Evolutionary conservation across 2,329 filamentous ascomycete genomes (phyloP).

Genomic region (Alternaria sp.): DNA sequence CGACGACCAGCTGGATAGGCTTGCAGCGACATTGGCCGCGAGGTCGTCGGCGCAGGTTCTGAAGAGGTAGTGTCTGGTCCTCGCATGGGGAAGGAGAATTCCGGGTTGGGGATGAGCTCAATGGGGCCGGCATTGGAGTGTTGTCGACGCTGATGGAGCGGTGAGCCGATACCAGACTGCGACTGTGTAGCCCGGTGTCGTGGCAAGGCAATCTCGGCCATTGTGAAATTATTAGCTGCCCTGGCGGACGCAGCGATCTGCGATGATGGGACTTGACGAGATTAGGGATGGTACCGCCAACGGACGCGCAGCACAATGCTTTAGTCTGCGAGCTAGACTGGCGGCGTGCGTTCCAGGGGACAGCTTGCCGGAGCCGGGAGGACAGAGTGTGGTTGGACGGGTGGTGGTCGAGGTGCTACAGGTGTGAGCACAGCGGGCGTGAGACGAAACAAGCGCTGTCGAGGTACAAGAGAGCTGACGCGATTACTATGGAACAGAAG

Average conservation of each 20-base stretch:
- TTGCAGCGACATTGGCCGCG: constrained; percentile 52
- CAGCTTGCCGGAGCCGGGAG: constrained; percentile 24
- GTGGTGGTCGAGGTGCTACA: constrained; percentile 40
- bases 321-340: constrained; percentile 34
- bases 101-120: constrained; percentile 59
- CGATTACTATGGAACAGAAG: constrained; percentile 42
- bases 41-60: constrained; percentile 46
- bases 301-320: constrained; percentile 33
- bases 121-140: constrained; percentile 46
- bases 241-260: constrained; percentile 36
- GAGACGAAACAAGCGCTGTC: constrained; percentile 53
- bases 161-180: constrained; percentile 48
- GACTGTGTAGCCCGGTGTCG: constrained; percentile 53
- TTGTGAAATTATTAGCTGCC: constrained; percentile 39
- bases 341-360: constrained; percentile 34
- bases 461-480: constrained; percentile 45
- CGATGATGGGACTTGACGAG: constrained; percentile 36
- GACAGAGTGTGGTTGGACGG: constrained; percentile 16
- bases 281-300: constrained; percentile 42
- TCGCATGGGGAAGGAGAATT: constrained; percentile 59
- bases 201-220: constrained; percentile 52
- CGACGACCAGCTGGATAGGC: constrained; percentile 45
- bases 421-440: constrained; percentile 42
- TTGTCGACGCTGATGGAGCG: constrained; percentile 50
- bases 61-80: constrained; percentile 40